Evolutionary conservation across 306 rosid species (phyloP).

Genomic region (Mucuna pruriens): DNA sequence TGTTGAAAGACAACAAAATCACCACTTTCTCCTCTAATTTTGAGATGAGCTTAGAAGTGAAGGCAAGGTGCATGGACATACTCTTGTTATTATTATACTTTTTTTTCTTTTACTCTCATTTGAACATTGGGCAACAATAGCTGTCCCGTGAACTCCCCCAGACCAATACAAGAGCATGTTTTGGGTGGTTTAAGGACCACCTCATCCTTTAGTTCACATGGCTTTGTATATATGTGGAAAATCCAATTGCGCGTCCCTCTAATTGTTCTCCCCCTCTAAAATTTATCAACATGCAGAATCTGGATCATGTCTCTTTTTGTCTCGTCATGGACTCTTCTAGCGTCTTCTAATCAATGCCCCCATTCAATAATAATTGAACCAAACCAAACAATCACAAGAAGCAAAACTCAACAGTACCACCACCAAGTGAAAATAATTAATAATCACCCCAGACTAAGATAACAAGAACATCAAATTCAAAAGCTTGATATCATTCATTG

Average conservation of each 20-base stretch:
- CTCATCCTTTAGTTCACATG: constrained; percentile 71
- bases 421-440: neutral
- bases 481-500: constrained; percentile 41
- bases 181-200: constrained; percentile 81
- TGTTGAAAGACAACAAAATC: constrained; percentile 36
- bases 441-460: neutral
- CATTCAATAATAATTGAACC: constrained; percentile 39
- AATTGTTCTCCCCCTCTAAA: constrained; percentile 37
- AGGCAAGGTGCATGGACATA: constrained; percentile 35
- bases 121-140: constrained; percentile 58
- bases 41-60: constrained; percentile 34
- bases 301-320: constrained; percentile 44
- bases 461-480: neutral
- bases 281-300: constrained; percentile 47
- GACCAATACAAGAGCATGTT: constrained; percentile 55
- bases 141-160: constrained; percentile 61
- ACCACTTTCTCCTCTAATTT: constrained; percentile 28
- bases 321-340: constrained; percentile 28
- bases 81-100: constrained; percentile 5
- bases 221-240: constrained; percentile 61
- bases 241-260: constrained; percentile 48
- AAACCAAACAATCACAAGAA: constrained; percentile 1
- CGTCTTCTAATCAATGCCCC: constrained; percentile 40
- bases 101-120: neutral
- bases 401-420: neutral